Base-by-base conservation (phyloP, 192 early-diverging fungal species). In the Podila minutissima region DNA sequence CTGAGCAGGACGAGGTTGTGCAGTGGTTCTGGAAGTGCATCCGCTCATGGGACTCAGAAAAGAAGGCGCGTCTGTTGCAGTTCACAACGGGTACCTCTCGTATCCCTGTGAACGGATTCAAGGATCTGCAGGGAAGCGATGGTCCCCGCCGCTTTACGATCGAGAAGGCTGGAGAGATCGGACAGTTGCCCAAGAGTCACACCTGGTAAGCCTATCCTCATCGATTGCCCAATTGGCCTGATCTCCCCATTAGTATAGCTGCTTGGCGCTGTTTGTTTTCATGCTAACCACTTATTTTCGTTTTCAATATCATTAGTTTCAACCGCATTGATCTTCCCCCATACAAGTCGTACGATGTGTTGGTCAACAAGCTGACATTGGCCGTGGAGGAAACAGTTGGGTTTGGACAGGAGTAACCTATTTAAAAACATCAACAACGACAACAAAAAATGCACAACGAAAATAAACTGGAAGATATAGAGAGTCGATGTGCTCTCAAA, bases 91-190 rank as follows among this genome's bases (percentile, higher is more conserved):
- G 97, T 46, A 98, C 97, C 0, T 97, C 95, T 32, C 92, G 97
- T 58, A 97, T 99, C 70, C 97, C 96, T 15, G 97, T 98, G 71
- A 99, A 98, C 69, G 97, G 97, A 5, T 98, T 99, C 87, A 99
- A 97, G 78, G 97, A 99, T 81, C 84, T 99, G 46, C 97, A 99
- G 85, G 97, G 97, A 38, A 92, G 91, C 74, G 97, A 99, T 82
- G 97, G 97, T 0, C 97, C 97, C 10, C 84, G 97, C 33, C 83
- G 94, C 48, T 98, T 99, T 70, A 97, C 95, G 5, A 95, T 99
- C 66, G 97, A 99, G 76, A 97, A 96, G 83, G 87, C 94, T 20
- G 97, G 97, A 33, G 95, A 97, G 53, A 84, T 91, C 24, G 86
- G 90, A 19, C 88, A 91, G 37, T 85, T 98, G 71, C 97, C 97